phyloP scores from a whole-genome alignment of 2,329 filamentous ascomycete species.

The Daldinia sp. region DNA sequence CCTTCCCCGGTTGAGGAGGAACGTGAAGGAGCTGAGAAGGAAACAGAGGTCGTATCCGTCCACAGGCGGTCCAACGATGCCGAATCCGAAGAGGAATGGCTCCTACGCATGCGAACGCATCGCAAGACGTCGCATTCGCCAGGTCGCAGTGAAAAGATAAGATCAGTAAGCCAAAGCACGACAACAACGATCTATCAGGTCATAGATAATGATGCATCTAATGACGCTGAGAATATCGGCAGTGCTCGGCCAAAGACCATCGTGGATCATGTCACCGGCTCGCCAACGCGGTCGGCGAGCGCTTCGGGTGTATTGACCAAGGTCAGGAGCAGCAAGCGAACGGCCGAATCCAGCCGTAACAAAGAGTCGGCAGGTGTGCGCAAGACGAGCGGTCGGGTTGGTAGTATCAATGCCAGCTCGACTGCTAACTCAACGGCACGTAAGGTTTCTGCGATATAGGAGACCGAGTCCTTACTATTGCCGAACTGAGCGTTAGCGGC shows the following conservation, averaged over 20 bases:
- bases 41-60: conserved; percentile 71
- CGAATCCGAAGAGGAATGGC: conserved; percentile 86
- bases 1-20: conserved; percentile 62
- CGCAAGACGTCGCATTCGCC: conserved; percentile 75
- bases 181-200: conserved; percentile 76
- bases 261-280: conserved; percentile 63
- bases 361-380: conserved; percentile 68
- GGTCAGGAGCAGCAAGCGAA: conserved; percentile 71
- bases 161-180: conserved; percentile 80
- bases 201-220: conserved; percentile 75
- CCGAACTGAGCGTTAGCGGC: conserved; percentile 33
- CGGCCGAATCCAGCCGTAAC: conserved; percentile 62
- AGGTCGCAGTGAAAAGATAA: conserved; percentile 69
- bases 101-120: conserved; percentile 78
- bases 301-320: conserved; percentile 71
- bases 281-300: conserved; percentile 62
- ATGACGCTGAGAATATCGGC: conserved; percentile 79
- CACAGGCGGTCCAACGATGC: conserved; percentile 71
- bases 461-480: conserved; percentile 34
- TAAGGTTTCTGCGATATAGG: conserved; percentile 65
- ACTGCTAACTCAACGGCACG: conserved; percentile 60
- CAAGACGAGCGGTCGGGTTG: conserved; percentile 75
- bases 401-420: conserved; percentile 65
- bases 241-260: conserved; percentile 67
- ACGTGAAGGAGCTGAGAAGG: conserved; percentile 63